Evolutionary conservation across 805 yeast species (phyloP).

Genomic region (Myxozyma sirexii): DNA sequence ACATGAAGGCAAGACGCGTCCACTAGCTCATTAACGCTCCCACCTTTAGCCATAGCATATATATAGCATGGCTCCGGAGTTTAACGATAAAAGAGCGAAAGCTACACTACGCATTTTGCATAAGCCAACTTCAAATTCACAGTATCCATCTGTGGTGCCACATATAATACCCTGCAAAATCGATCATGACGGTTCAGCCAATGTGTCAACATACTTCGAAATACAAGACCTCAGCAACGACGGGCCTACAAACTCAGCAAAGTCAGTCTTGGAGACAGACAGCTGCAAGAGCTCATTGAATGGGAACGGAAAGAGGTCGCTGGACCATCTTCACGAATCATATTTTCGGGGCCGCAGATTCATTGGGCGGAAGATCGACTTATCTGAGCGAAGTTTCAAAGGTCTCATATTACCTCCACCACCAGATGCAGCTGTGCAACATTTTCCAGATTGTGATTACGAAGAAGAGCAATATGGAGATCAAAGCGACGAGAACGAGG

Average conservation of each 20-base stretch:
- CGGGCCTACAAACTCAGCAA: neutral
- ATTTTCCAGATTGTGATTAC: neutral
- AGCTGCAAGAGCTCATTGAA: neutral
- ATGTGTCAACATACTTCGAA: conserved; percentile 16
- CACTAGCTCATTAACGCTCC: neutral
- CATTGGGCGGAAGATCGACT: conserved; percentile 10
- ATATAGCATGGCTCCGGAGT: neutral
- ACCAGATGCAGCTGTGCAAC: neutral
- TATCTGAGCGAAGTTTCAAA: conserved; percentile 10
- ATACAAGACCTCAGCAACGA: neutral
- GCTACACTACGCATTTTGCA: neutral
- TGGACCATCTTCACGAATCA: conserved; percentile 8
- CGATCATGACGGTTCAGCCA: conserved; percentile 27
- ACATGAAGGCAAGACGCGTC: neutral
- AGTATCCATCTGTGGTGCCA: neutral
- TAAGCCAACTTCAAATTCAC: neutral
- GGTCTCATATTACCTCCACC: conserved; percentile 1
- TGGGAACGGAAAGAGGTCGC: neutral
- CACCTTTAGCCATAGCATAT: neutral
- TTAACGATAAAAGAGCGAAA: neutral
- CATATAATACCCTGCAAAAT: conserved; percentile 30
- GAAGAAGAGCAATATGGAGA: neutral
- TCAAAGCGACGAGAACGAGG: neutral
- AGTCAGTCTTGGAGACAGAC: neutral
- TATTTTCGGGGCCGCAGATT: conserved; percentile 30